Evolutionary conservation across 1,284 basidiomycete genomes (phyloP).

Genomic region (Boletellus deceptivus): DNA sequence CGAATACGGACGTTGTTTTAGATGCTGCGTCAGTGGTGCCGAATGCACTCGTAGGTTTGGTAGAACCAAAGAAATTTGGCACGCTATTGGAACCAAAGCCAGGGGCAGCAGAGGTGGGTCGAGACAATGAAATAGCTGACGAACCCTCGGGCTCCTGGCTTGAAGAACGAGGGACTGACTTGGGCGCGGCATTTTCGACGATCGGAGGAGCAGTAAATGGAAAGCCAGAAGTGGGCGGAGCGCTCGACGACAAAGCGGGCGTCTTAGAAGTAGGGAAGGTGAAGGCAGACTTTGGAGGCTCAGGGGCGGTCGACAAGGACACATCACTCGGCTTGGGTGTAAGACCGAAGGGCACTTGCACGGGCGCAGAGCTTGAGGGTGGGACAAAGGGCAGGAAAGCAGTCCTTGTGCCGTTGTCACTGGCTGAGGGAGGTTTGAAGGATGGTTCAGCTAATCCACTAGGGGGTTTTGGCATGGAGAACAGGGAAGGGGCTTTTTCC

Average conservation of each 20-base stretch:
- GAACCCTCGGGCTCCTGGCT: constrained; percentile 11
- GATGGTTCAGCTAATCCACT: constrained; percentile 6
- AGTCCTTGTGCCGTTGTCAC: constrained; percentile 19
- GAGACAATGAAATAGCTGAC: constrained; percentile 7
- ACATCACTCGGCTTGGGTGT: constrained; percentile 21
- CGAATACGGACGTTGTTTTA: constrained; percentile 28
- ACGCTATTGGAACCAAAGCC: constrained; percentile 16
- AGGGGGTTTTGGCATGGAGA: constrained; percentile 45
- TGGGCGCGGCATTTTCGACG: constrained; percentile 8
- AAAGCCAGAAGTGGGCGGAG: constrained; percentile 11
- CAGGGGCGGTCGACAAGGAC: constrained; percentile 9
- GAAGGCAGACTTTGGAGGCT: constrained; percentile 24
- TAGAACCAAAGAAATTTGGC: constrained; percentile 24
- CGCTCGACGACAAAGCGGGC: constrained; percentile 5
- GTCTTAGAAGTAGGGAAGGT: constrained; percentile 10
- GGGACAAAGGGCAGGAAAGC: constrained; percentile 24
- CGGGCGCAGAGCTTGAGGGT: constrained; percentile 16
- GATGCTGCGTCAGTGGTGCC: constrained; percentile 16
- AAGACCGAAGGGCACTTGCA: constrained; percentile 16
- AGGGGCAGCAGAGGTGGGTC: constrained; percentile 10
- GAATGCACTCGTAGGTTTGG: constrained; percentile 20
- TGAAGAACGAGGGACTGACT: not conserved
- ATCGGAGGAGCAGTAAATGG: constrained; percentile 6
- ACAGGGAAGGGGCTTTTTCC: constrained; percentile 25
- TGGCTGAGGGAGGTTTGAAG: constrained; percentile 1